phyloP scores from a whole-genome alignment of 441 rosid species.

The Brassica hybrid region DNA sequence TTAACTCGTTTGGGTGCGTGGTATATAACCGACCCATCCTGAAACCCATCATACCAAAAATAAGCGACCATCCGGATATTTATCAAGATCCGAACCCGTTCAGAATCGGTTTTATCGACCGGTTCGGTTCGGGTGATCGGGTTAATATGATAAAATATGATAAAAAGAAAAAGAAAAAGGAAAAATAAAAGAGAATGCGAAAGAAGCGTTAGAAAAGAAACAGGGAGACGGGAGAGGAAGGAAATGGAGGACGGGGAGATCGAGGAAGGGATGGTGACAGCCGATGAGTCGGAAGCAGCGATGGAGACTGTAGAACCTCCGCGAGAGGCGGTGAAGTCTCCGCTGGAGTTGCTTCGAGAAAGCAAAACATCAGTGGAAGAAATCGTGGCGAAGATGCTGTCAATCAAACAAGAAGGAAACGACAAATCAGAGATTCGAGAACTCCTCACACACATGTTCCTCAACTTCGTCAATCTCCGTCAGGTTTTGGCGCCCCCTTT shows the following conservation, averaged over 20 bases:
- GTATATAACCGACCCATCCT: no score
- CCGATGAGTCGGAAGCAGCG: slow-evolving; percentile 41
- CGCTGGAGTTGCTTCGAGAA: slow-evolving; percentile 69
- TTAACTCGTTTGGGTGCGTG: no score
- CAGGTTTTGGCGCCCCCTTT: slow-evolving; percentile 51
- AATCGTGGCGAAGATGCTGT: slow-evolving; percentile 66
- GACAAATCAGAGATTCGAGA: slow-evolving; percentile 71
- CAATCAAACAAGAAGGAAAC: slow-evolving; percentile 56
- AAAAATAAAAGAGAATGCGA: no score
- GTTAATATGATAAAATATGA: no score
- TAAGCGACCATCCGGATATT: no score
- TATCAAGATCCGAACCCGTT: no score
- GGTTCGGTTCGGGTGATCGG: no score
- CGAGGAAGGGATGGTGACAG: slow-evolving; percentile 72
- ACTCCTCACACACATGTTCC: slow-evolving; percentile 79
- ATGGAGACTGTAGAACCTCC: slow-evolving; percentile 37
- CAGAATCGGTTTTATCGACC: no score
- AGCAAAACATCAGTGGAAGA: slow-evolving; percentile 80
- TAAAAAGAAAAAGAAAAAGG: no score
- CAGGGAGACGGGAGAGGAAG: not conserved
- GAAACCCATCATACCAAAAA: no score
- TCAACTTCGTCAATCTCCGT: slow-evolving; percentile 82
- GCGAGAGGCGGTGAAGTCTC: slow-evolving; percentile 50
- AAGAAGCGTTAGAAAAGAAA: no score
- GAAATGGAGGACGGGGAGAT: slow-evolving; percentile 46